Evolutionary conservation across 257 asterid genomes (phyloP), one percentile per base, ranked within the genome.

Genomic region (Sherardia arvensis): DNA sequence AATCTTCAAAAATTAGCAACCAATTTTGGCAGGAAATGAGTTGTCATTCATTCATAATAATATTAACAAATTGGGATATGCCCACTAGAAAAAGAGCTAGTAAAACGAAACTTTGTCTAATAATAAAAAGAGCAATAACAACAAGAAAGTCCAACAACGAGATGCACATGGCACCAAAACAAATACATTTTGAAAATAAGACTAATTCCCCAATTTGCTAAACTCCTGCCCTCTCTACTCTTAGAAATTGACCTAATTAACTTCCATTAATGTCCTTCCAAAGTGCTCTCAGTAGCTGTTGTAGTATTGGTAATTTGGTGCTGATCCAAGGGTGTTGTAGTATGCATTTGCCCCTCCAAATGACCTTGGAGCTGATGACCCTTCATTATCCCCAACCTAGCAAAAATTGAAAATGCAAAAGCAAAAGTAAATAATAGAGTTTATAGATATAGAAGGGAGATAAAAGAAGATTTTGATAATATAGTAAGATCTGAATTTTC

Each of bases 381-480:
- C 77, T 28, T 81, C 82, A 3, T 77, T 83, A 20, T 71, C 84
- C 65, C 85, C 89, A 4, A 43, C 51, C 51, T 43, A 43, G 20
- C 47, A 12, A 38, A 43, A 17, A 71, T 17, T 21, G n/a, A n/a
- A n/a, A n/a, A n/a, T n/a, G n/a, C n/a, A n/a, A 10, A 9, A 9
- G 17, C 3, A 36, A 36, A 3, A 8, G 11, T 1, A 34, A 9
- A 7, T 8, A 36, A 36, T 0, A 1, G 11, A 38, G 43, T 36
- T 36, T 36, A 10, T 12, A 38, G 47, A 38, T 11, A 10, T 7
- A 38, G 18, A 12, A 1, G 9, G 12, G 43, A 34, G 43, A 34
- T 9, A 9, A 34, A n/a, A n/a, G n/a, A n/a, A n/a, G n/a, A n/a
- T 36, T 36, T 36, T 10, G 8, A 38, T 4, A 10, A 38, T 4